phyloP scores from a whole-genome alignment of 164 flowering plant species.

The Magnolia sinica region DNA sequence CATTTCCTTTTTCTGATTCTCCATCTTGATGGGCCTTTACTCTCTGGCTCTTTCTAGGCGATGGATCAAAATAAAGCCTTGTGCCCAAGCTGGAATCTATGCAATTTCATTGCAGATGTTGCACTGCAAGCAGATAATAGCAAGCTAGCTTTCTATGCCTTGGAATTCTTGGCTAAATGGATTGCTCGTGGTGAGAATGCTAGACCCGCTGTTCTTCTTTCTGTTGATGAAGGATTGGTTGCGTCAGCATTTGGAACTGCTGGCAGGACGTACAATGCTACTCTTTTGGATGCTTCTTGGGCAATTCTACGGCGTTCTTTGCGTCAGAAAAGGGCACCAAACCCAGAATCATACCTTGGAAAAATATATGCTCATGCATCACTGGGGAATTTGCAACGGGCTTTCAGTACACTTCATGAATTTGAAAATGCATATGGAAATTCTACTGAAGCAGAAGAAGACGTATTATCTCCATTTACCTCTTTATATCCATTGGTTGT shows the following conservation, averaged over 20 bases:
- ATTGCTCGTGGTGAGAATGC: constrained; percentile 63
- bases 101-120: constrained; percentile 60
- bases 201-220: constrained; percentile 54
- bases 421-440: constrained; percentile 58
- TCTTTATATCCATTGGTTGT: constrained; percentile 74
- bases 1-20: constrained; percentile 3
- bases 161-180: constrained; percentile 84
- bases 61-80: constrained; percentile 87
- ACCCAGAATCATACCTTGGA: constrained; percentile 66
- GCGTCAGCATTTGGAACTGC: constrained; percentile 76
- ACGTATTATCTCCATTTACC: constrained; percentile 86
- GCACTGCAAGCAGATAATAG: constrained; percentile 71
- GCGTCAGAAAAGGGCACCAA: constrained; percentile 68
- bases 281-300: constrained; percentile 87
- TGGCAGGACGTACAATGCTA: constrained; percentile 57
- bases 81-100: constrained; percentile 64
- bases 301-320: constrained; percentile 65
- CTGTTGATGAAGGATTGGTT: constrained; percentile 80
- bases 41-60: constrained; percentile 38
- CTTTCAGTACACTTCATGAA: constrained; percentile 70
- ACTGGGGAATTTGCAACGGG: constrained; percentile 66
- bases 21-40: background rate
- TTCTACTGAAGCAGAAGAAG: constrained; percentile 44
- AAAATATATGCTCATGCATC: constrained; percentile 75
- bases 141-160: constrained; percentile 67